Percentiles rank a stretch among this genome's conserved stretches.
Evolutionary conservation across 2,329 filamentous ascomycete genomes (phyloP).

Genomic region (Calonectria montana): DNA sequence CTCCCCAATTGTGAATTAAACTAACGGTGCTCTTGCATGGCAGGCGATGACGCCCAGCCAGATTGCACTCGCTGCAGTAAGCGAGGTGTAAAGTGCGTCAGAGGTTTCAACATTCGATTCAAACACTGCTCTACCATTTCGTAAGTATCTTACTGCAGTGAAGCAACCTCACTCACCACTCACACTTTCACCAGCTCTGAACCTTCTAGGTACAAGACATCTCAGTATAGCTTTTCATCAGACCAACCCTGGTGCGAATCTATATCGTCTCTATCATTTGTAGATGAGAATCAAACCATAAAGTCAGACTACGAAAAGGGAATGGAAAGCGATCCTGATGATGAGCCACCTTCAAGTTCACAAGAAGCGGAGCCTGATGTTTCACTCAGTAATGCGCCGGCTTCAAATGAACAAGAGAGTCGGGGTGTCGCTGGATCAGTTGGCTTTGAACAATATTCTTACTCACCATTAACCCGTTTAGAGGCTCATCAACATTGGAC

Average conservation of each 20-base stretch:
- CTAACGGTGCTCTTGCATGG: not conserved
- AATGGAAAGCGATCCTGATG: not conserved
- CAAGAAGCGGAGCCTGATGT: not conserved
- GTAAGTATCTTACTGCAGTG: not conserved
- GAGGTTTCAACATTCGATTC: slow-evolving; percentile 12
- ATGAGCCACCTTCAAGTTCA: not conserved
- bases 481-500: not conserved
- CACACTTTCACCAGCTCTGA: not conserved
- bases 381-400: not conserved
- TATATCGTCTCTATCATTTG: not conserved
- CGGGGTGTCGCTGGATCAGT: not conserved
- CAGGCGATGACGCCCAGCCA: slow-evolving; percentile 10
- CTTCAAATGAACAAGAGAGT: not conserved
- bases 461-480: not conserved
- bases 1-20: not conserved
- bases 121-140: slow-evolving; percentile 4
- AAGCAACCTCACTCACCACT: not conserved
- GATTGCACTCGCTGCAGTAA: slow-evolving; percentile 7
- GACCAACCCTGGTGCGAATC: slow-evolving; percentile 5
- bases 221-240: slow-evolving; percentile 1
- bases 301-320: not conserved
- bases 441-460: not conserved
- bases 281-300: not conserved
- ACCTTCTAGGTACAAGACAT: not conserved
- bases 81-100: slow-evolving; percentile 4